Evolutionary conservation across 805 yeast species (phyloP).

Genomic region (Priceomyces carsonii): DNA sequence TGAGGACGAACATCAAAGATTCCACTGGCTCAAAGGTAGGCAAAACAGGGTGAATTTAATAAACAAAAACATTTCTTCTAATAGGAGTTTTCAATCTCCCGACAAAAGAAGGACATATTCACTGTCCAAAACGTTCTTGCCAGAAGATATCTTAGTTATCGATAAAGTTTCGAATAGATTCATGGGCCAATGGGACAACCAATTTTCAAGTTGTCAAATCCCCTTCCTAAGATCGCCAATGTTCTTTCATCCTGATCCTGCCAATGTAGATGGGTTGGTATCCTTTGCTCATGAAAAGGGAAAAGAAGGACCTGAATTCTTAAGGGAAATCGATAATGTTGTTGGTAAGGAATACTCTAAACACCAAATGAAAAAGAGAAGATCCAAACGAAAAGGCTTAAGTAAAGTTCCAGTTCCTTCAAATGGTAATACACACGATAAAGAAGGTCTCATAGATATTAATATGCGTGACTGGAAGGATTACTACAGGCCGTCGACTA

Average conservation of each 20-base stretch:
- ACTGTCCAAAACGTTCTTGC: slow-evolving; percentile 16
- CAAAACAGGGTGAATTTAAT: slow-evolving; percentile 28
- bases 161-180: slow-evolving; percentile 34
- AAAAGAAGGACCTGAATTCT: slow-evolving; percentile 29
- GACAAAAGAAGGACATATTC: slow-evolving; percentile 9
- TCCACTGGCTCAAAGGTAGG: slow-evolving; percentile 43
- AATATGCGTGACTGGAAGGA: slow-evolving; percentile 47
- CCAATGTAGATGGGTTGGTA: slow-evolving; percentile 44
- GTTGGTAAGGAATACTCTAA: slow-evolving; percentile 47
- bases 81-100: slow-evolving; percentile 12
- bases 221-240: slow-evolving; percentile 47
- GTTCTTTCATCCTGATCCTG: slow-evolving; percentile 50
- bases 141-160: slow-evolving; percentile 35
- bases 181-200: slow-evolving; percentile 46
- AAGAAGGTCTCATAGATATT: slow-evolving; percentile 38
- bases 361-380: slow-evolving; percentile 37
- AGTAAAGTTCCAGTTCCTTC: slow-evolving; percentile 18
- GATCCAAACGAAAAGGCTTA: slow-evolving; percentile 16
- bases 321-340: slow-evolving; percentile 42
- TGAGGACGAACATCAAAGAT: slow-evolving; percentile 49
- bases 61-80: slow-evolving; percentile 14
- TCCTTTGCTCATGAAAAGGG: slow-evolving; percentile 34
- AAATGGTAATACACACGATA: slow-evolving; percentile 23
- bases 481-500: slow-evolving; percentile 44
- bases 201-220: slow-evolving; percentile 41